These are phyloP conservation scores for Linnemannia schmuckeri DNA, from an alignment of 192 early-diverging fungal genomes.

Conservation along the genomic window DNA sequence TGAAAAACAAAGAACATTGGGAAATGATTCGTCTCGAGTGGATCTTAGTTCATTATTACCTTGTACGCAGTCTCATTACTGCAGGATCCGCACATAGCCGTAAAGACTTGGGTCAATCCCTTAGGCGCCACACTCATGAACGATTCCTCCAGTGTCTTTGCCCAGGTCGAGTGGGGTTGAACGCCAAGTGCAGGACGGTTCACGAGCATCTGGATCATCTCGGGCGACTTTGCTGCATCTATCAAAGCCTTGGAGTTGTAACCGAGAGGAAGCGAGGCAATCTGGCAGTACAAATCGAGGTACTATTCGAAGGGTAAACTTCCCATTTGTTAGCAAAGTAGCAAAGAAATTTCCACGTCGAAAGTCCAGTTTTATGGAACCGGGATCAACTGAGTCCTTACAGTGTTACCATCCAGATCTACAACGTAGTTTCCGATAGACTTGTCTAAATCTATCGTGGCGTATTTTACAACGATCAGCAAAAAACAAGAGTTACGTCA, in stretches of 20 bases:
- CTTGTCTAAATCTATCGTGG: slow-evolving; percentile 66
- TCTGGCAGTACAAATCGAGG: slow-evolving; percentile 80
- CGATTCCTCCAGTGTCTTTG: slow-evolving; percentile 66
- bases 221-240: slow-evolving; percentile 61
- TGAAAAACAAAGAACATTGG: not conserved
- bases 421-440: slow-evolving; percentile 82
- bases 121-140: slow-evolving; percentile 77
- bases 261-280: slow-evolving; percentile 79
- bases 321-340: not conserved
- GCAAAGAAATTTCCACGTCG: too few relatives aligned
- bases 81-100: slow-evolving; percentile 80
- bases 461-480: not conserved
- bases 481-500: not conserved
- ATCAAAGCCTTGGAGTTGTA: slow-evolving; percentile 77
- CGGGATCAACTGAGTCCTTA: slow-evolving; percentile 27
- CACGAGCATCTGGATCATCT: slow-evolving; percentile 73
- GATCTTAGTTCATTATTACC: slow-evolving; percentile 20
- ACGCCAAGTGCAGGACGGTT: slow-evolving; percentile 79
- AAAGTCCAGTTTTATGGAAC: not conserved
- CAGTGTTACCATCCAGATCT: slow-evolving; percentile 78
- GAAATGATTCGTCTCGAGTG: not conserved
- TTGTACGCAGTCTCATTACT: slow-evolving; percentile 84
- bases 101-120: slow-evolving; percentile 79
- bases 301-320: slow-evolving; percentile 16
- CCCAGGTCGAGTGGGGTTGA: slow-evolving; percentile 74